Base-by-base conservation (phyloP, 192 early-diverging fungal genomes). In the Radiomyces spectabilis region DNA sequence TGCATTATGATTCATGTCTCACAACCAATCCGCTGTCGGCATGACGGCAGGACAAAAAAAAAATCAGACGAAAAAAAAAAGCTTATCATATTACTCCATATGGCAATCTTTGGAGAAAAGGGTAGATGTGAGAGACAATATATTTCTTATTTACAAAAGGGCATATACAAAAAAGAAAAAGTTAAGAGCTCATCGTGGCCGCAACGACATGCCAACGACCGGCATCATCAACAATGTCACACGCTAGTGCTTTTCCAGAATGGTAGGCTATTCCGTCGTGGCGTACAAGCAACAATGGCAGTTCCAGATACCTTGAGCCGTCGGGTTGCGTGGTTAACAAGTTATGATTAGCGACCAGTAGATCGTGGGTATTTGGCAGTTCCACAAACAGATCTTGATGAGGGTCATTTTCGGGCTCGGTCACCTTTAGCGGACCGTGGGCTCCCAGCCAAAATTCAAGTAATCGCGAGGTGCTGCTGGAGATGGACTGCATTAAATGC, bases 381-480 rank as follows among this genome's bases (percentile, higher is more conserved):
- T 64, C 44, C 2, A 60, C 33, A n/a, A 43, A 30, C 22, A 49
- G 35, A 16, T 54, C 34, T 39, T 51, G 53, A 46, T 51, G 39
- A 38, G 44, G 54, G 35, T 31, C 16, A 33, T 48, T 44, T 33
- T 48, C 31, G 19, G 65, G 39, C 29, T 55, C 25, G 47, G 38
- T 45, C 42, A 35, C 26, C 13, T 33, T 42, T 2, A 79, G 45
- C 18, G 76, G 71, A 6, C 76, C 76, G 38, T 67, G 59, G 5
- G 66, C 61, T 40, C 76, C 76, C 21, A 79, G 31, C 76, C 76
- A 79, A 21, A 75, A 46, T 39, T 75, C 50, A 51, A 77, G 55
- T n/a, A 69, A 55, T 26, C 49, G 26, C 1, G 53, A 53, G n/a
- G n/a, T n/a, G n/a, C n/a, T n/a, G 18, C 51, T 37, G 13, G 55